Percentiles rank a stretch among this genome's conserved stretches.
Evolutionary conservation across 163 green algal species (phyloP).

Genomic region (Prototheca wickerhamii): DNA sequence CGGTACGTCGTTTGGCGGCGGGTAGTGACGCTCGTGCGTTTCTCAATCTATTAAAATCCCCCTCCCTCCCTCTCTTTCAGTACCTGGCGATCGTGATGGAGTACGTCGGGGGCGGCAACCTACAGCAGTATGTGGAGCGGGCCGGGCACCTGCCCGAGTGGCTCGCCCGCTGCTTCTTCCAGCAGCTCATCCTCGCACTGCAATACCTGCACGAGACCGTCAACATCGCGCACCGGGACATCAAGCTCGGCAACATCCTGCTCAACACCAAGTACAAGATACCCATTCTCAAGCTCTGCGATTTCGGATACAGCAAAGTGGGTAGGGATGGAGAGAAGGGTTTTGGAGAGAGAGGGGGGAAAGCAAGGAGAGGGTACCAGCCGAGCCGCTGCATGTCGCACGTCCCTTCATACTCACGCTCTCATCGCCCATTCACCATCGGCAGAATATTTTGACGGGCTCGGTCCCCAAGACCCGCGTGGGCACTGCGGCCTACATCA

Average conservation of each 20-base stretch:
- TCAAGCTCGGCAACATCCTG: slow-evolving; percentile 44
- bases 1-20: not conserved
- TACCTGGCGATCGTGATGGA: slow-evolving; percentile 72
- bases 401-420: not conserved
- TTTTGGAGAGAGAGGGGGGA: too few relatives aligned
- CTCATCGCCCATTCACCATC: not conserved
- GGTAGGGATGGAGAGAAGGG: too few relatives aligned
- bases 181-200: slow-evolving; percentile 22
- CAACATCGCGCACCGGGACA: slow-evolving; percentile 33
- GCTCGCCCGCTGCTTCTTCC: slow-evolving; percentile 35
- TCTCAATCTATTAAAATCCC: not conserved
- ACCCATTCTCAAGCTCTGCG: slow-evolving; percentile 37
- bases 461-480: slow-evolving; percentile 36
- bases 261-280: slow-evolving; percentile 25
- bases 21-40: not conserved
- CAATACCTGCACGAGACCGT: slow-evolving; percentile 28
- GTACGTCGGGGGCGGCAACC: slow-evolving; percentile 57
- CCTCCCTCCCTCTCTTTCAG: not conserved
- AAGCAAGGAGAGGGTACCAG: not conserved
- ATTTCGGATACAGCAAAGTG: slow-evolving; percentile 32
- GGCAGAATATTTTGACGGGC: slow-evolving; percentile 20
- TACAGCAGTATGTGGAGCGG: slow-evolving; percentile 38
- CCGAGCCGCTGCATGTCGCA: not conserved
- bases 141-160: slow-evolving; percentile 20
- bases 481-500: slow-evolving; percentile 38